These are phyloP conservation scores for Aspergillus campestris DNA, from an alignment of 495 filamentous ascomycete species.

Conservation along the genomic window DNA sequence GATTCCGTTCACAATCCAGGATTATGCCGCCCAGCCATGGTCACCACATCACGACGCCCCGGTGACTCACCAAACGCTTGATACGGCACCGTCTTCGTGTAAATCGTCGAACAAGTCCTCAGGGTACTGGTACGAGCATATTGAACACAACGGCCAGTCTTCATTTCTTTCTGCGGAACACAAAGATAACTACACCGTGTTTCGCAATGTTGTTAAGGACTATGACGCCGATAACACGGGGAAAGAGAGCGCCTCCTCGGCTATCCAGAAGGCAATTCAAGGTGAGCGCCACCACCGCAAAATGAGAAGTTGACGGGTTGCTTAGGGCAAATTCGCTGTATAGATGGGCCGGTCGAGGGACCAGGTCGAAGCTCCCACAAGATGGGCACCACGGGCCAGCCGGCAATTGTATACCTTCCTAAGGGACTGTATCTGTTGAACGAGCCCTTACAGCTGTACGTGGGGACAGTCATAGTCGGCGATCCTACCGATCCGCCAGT, in stretches of 20 bases:
- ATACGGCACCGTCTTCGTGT: neutral
- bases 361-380: slow-evolving; percentile 17
- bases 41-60: slow-evolving; percentile 1
- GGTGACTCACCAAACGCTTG: neutral
- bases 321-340: neutral
- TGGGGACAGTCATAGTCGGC: slow-evolving; percentile 36
- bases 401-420: slow-evolving; percentile 40
- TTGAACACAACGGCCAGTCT: slow-evolving; percentile 25
- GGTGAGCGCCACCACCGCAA: slow-evolving; percentile 6
- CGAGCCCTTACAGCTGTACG: slow-evolving; percentile 24
- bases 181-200: slow-evolving; percentile 24
- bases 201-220: slow-evolving; percentile 28
- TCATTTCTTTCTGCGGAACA: slow-evolving; percentile 17
- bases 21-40: slow-evolving; percentile 14
- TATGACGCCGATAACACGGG: slow-evolving; percentile 27
- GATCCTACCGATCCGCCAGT: slow-evolving; percentile 26
- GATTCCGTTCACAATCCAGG: slow-evolving; percentile 13
- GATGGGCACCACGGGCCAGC: slow-evolving; percentile 38
- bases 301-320: neutral
- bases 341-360: slow-evolving; percentile 18
- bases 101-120: slow-evolving; percentile 2
- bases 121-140: slow-evolving; percentile 27
- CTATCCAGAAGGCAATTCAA: slow-evolving; percentile 24
- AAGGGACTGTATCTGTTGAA: slow-evolving; percentile 34
- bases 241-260: slow-evolving; percentile 12